These are phyloP conservation scores for Penicillium sp. DNA, from an alignment of 2,329 filamentous ascomycete genomes.

Conservation along the genomic window DNA sequence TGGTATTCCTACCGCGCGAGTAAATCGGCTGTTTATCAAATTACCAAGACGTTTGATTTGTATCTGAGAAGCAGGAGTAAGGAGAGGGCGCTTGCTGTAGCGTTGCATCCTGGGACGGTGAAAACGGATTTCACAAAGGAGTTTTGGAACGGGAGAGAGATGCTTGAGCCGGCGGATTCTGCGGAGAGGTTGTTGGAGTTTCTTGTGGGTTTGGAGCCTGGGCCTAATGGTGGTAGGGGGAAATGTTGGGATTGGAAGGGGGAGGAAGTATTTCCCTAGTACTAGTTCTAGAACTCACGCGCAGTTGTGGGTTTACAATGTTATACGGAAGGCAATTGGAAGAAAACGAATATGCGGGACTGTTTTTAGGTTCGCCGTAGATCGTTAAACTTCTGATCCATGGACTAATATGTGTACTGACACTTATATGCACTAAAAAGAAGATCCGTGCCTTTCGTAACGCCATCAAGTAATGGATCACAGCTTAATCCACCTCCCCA, in stretches of 20 bases:
- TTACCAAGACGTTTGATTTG: constrained; percentile 70
- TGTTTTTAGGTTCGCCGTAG: neutral
- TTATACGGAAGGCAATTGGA: neutral
- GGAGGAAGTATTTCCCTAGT: constrained; percentile 58
- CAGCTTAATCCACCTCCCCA: constrained; percentile 62
- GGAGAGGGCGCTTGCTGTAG: constrained; percentile 64
- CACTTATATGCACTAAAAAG: neutral
- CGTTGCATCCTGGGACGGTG: constrained; percentile 78
- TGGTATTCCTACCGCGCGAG: constrained; percentile 80
- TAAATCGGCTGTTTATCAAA: constrained; percentile 71
- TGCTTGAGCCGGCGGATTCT: constrained; percentile 67
- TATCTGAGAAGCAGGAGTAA: constrained; percentile 58
- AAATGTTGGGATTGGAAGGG: constrained; percentile 69
- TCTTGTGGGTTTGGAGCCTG: constrained; percentile 44
- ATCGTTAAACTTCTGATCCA: neutral
- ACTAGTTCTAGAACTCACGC: neutral
- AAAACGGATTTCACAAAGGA: constrained; percentile 69
- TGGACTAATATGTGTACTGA: neutral
- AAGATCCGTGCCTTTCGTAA: neutral
- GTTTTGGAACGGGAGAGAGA: constrained; percentile 68
- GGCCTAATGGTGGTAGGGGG: constrained; percentile 53
- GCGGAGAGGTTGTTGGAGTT: constrained; percentile 65
- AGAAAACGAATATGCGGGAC: neutral
- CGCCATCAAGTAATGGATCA: neutral
- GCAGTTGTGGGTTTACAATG: neutral